Evolutionary conservation across 2,329 filamentous ascomycete genomes (phyloP), one percentile per base, ranked within the genome.

Genomic region (Xylaria sp.): DNA sequence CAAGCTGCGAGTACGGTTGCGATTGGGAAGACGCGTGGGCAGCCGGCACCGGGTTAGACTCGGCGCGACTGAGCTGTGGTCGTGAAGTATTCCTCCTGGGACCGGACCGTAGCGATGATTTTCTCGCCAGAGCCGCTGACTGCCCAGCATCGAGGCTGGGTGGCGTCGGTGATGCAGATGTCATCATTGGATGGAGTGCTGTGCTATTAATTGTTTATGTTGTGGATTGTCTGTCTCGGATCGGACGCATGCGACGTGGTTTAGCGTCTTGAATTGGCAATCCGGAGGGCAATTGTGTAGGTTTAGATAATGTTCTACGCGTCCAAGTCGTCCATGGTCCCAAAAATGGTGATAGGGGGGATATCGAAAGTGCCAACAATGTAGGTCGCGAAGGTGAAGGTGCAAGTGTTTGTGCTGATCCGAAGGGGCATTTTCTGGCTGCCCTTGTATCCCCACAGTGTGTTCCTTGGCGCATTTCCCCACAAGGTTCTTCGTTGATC

Each of bases 61-160:
- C 85, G 74, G 80, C 81, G 67, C 85, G 82, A 65, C 77, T 80
- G 57, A 85, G 72, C 31, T 81, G 79, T 7, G 83, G 79, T 69
- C 87, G 82, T 25, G 86, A 85, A 0, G 83, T 78, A 5, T 83
- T 81, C 54, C 86, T 85, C 73, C 85, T 83, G 57, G 88, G 78
- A 48, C 85, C 84, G 72, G 89, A 88, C 71, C 88, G 82, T 69
- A 88, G 82, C 4, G 88, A 89, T 9, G 86, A 85, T 74, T 87
- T 85, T 75, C 88, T 79, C 39, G 82, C 81, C 15, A 85, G 76
- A 67, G 78, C 82, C 62, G 80, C 82, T 75, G 82, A 83, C 75
- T 84, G 81, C 73, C 80, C 82, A 75, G 86, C 81, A 39, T 88
- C 87, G 28, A 52, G 41, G 33, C 36, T 54, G 10, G 87, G 88